A percentile compares a stretch with the other conserved stretches of the same genome.
phyloP scores from a whole-genome alignment of 2,329 filamentous ascomycete species.

The Fusarium mundagurra region DNA sequence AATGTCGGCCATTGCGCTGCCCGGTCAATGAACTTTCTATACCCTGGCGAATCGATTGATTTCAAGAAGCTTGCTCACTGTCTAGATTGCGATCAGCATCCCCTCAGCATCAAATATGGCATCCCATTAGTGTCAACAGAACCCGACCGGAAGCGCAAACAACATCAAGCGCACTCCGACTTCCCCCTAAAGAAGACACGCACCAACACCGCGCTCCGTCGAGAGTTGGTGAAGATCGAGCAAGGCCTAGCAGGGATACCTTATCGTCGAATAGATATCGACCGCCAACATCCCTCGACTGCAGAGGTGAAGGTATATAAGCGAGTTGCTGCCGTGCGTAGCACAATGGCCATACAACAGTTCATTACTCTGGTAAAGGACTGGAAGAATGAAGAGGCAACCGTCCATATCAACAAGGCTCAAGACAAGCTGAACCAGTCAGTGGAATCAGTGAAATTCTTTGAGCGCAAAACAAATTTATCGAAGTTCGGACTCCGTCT shows the following conservation, averaged over 20 bases:
- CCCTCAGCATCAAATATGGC: not conserved
- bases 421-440: not conserved
- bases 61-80: not conserved
- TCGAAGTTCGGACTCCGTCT: not conserved
- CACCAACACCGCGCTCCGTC: not conserved
- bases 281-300: not conserved
- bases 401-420: not conserved
- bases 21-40: not conserved
- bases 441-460: not conserved
- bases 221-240: not conserved
- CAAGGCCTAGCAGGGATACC: not conserved
- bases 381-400: not conserved
- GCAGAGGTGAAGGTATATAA: not conserved
- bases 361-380: not conserved
- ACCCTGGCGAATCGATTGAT: not conserved
- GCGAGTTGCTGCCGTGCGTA: not conserved
- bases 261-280: not conserved
- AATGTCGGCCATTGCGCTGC: not conserved
- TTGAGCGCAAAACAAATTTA: not conserved
- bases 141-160: not conserved
- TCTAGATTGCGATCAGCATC: not conserved
- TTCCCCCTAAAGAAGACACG: not conserved
- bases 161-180: not conserved
- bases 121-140: not conserved
- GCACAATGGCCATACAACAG: not conserved